Conservation (phyloP, 495 filamentous ascomycete species). For the Xylaria sp. region DNA sequence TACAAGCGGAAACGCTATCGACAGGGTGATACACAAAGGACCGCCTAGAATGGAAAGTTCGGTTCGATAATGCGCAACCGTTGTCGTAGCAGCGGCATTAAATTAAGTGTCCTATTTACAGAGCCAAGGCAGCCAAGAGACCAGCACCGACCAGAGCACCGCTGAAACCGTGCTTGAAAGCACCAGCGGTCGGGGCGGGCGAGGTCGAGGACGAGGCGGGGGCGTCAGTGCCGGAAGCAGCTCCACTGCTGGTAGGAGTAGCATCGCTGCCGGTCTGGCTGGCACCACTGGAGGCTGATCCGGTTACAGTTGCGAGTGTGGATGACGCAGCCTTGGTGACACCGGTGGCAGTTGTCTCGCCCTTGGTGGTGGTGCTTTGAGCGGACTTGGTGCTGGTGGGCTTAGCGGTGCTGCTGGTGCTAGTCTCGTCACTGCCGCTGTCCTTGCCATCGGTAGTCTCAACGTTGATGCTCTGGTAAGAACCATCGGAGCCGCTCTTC, state of each 20-base stretch:
- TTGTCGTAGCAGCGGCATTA: constrained; percentile 35
- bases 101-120: constrained; percentile 34
- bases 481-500: constrained; percentile 68
- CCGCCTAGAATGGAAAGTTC: constrained; percentile 36
- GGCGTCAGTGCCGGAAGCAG: constrained; percentile 25
- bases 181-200: constrained; percentile 21
- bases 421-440: constrained; percentile 50
- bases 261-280: constrained; percentile 1
- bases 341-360: constrained; percentile 29
- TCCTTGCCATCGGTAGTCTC: constrained; percentile 71
- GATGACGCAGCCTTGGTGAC: constrained; percentile 24
- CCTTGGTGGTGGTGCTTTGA: constrained; percentile 35
- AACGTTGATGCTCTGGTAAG: constrained; percentile 79
- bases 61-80: constrained; percentile 38
- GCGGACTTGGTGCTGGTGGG: constrained; percentile 34
- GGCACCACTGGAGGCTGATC: constrained; percentile 28
- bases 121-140: constrained; percentile 34
- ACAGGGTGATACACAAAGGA: constrained; percentile 25
- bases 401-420: constrained; percentile 33
- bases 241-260: constrained; percentile 11
- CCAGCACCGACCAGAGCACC: constrained; percentile 35
- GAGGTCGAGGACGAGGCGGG: background rate
- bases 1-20: constrained; percentile 25
- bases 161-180: constrained; percentile 39
- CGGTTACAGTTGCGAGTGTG: constrained; percentile 31